These are phyloP conservation scores for Mycosphaerella arachidis DNA, from an alignment of 2,329 filamentous ascomycete species.

Conservation along the genomic window DNA sequence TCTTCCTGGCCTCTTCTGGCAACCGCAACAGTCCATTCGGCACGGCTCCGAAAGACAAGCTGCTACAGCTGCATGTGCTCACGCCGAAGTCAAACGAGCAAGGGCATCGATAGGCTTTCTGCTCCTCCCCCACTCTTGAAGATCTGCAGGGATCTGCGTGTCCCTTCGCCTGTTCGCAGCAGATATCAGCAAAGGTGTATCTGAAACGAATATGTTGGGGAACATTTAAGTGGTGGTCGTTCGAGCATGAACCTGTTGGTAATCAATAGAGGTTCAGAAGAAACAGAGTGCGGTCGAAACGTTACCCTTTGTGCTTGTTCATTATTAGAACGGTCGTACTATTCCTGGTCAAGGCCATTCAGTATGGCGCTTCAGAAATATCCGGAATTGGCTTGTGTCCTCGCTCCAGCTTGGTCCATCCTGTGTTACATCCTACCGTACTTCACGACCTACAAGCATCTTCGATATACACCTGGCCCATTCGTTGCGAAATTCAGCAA, in stretches of 20 bases:
- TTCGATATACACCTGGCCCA: conserved; percentile 20
- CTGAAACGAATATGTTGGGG: not conserved
- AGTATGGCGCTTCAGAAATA: conserved; percentile 11
- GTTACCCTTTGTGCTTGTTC: not conserved
- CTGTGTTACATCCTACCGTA: conserved; percentile 22
- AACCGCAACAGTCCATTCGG: not conserved
- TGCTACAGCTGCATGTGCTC: not conserved
- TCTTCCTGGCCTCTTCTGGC: not conserved
- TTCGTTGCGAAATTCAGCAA: conserved; percentile 23
- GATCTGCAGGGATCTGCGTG: not conserved
- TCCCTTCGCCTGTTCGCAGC: not conserved
- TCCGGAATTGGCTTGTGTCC: conserved; percentile 8
- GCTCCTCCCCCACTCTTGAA: not conserved
- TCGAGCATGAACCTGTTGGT: not conserved
- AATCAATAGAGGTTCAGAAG: not conserved
- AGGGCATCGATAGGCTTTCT: not conserved
- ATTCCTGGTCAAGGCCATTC: not conserved
- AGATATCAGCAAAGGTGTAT: not conserved
- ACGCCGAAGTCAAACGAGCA: not conserved
- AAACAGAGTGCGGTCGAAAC: not conserved
- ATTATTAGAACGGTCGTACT: not conserved
- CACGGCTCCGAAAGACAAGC: not conserved
- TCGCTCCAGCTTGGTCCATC: conserved; percentile 12
- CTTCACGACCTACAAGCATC: conserved; percentile 19
- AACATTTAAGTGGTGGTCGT: not conserved